Conservation (phyloP, 306 rosid species). For the Inga oerstediana region DNA sequence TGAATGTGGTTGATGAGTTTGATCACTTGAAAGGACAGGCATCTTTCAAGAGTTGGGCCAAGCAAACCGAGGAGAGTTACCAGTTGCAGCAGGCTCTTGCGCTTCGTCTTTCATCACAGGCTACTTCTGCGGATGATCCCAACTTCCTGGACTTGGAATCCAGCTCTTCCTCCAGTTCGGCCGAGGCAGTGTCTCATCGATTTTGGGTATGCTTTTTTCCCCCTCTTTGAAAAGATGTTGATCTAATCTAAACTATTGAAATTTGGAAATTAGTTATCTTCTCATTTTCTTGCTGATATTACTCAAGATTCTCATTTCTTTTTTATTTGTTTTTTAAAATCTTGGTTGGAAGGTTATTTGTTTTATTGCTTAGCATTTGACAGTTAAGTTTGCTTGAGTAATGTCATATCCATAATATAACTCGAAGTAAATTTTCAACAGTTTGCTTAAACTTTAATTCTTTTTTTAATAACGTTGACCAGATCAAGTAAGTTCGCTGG, state of each 20-base stretch:
- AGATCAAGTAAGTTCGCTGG: background rate
- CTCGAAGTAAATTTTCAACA: background rate
- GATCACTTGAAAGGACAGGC: slow-evolving; percentile 9
- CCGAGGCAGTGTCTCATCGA: slow-evolving; percentile 39
- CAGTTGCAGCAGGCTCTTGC: slow-evolving; percentile 55
- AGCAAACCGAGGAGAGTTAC: slow-evolving; percentile 55
- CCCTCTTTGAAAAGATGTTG: background rate
- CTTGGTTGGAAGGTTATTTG: background rate
- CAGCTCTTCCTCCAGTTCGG: slow-evolving; percentile 17
- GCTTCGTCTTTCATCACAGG: slow-evolving; percentile 48
- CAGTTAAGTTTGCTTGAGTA: background rate
- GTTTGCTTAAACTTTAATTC: background rate
- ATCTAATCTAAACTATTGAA: background rate
- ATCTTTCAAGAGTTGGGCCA: slow-evolving; percentile 48
- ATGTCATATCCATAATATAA: background rate
- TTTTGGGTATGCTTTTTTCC: slow-evolving; percentile 42
- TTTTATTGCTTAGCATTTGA: background rate
- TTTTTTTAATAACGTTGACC: background rate
- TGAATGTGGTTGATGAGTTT: slow-evolving; percentile 10
- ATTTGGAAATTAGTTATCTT: background rate
- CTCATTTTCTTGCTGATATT: background rate
- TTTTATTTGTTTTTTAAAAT: background rate
- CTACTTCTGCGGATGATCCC: slow-evolving; percentile 34
- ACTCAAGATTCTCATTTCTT: background rate
- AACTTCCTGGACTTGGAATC: slow-evolving; percentile 32